Evolutionary conservation across 2,329 filamentous ascomycete genomes (phyloP).

Genomic region (Stachybotrys chartarum): DNA sequence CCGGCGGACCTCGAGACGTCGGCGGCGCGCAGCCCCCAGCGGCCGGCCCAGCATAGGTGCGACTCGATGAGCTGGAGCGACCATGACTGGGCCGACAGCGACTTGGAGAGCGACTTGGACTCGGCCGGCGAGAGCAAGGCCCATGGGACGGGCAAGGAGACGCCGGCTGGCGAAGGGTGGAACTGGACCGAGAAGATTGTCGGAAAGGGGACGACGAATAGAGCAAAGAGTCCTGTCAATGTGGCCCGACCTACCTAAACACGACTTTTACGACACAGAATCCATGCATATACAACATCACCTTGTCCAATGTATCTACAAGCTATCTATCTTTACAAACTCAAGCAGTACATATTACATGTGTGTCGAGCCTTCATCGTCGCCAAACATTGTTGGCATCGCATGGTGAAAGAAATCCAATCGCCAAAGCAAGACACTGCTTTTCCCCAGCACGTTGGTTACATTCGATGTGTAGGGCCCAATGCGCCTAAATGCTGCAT

Average conservation of each 20-base stretch:
- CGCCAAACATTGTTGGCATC: too few relatives aligned
- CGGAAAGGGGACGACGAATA: constrained; percentile 27
- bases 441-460: too few relatives aligned
- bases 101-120: constrained; percentile 23
- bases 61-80: constrained; percentile 63
- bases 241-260: neutral
- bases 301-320: too few relatives aligned
- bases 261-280: neutral
- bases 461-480: too few relatives aligned
- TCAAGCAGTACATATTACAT: too few relatives aligned
- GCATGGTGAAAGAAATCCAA: too few relatives aligned
- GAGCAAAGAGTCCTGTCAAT: constrained; percentile 18
- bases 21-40: constrained; percentile 7
- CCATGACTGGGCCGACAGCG: constrained; percentile 52
- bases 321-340: too few relatives aligned
- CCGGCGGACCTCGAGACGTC: constrained; percentile 14
- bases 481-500: too few relatives aligned
- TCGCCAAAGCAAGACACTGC: too few relatives aligned
- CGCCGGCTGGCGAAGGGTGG: constrained; percentile 27
- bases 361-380: too few relatives aligned
- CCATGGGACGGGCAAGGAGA: constrained; percentile 12
- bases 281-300: too few relatives aligned
- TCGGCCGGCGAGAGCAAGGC: constrained; percentile 5
- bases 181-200: constrained; percentile 51
- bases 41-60: constrained; percentile 15